These are phyloP conservation scores for Alloascoidea africana DNA, from an alignment of 805 yeast species.

Conservation along the genomic window DNA sequence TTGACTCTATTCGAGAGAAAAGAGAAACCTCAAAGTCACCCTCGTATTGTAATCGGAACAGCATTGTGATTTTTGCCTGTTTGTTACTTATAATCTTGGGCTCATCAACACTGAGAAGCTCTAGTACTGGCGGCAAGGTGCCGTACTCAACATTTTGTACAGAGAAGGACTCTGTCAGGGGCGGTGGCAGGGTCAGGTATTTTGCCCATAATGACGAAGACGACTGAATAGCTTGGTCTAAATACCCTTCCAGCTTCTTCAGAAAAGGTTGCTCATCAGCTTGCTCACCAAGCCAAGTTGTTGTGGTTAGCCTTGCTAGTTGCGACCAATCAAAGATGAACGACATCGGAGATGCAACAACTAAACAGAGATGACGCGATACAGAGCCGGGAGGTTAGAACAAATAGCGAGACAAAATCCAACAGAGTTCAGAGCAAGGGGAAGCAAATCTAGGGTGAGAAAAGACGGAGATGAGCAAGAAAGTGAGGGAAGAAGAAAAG, in stretches of 20 bases:
- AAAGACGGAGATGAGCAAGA: constrained; percentile 1
- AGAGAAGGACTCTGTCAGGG: background rate
- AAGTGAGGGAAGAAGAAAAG: constrained; percentile 1
- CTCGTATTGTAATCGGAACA: background rate
- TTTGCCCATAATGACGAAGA: constrained; percentile 1
- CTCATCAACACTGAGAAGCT: background rate
- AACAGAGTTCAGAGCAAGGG: too few species aligned
- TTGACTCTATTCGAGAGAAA: background rate
- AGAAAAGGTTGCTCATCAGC: background rate
- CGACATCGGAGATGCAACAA: background rate
- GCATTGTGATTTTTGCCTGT: background rate
- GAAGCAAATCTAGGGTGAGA: too few species aligned
- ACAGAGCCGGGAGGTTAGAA: too few species aligned
- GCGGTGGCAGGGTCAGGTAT: background rate
- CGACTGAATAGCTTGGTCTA: background rate
- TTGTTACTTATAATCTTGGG: background rate
- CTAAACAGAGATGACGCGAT: too few species aligned
- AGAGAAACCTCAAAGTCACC: background rate
- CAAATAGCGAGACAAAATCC: too few species aligned
- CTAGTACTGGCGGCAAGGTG: background rate
- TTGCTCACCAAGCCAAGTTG: background rate
- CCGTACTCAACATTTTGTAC: background rate
- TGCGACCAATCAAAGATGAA: constrained; percentile 1
- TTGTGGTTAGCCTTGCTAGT: too few species aligned
- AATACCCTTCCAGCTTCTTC: background rate